A percentile compares a stretch with the other conserved stretches of the same genome.
phyloP scores from a whole-genome alignment of 1,284 basidiomycete species.

The Hemileia vastatrix region DNA sequence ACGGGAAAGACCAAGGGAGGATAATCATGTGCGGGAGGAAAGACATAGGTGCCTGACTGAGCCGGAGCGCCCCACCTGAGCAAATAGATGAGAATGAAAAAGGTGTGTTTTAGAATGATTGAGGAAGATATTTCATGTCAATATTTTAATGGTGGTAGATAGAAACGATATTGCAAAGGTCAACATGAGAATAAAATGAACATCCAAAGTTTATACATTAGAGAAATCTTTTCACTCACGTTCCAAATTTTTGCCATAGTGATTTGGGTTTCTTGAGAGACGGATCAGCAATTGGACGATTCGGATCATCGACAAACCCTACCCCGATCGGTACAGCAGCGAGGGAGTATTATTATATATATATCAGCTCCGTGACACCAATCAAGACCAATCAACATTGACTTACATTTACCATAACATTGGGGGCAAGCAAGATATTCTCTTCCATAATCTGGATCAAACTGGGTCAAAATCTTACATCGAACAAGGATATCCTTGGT shows the following conservation, averaged over 20 bases:
- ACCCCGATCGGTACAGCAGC: too few relatives aligned
- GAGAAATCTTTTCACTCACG: too few relatives aligned
- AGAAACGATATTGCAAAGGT: too few relatives aligned
- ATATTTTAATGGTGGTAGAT: too few relatives aligned
- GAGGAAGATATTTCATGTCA: too few relatives aligned
- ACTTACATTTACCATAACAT: slow-evolving; percentile 10
- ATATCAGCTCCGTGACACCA: too few relatives aligned
- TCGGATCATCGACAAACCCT: slow-evolving; percentile 19
- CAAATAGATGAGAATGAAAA: too few relatives aligned
- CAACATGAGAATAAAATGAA: too few relatives aligned
- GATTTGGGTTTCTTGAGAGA: slow-evolving; percentile 8
- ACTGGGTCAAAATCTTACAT: slow-evolving; percentile 1
- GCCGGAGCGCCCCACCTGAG: slow-evolving; percentile 10
- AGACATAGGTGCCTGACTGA: slow-evolving; percentile 15
- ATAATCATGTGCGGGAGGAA: slow-evolving; percentile 20
- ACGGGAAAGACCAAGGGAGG: background rate
- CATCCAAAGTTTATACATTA: too few relatives aligned
- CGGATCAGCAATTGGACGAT: background rate
- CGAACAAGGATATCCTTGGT: slow-evolving; percentile 4
- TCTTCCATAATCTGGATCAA: slow-evolving; percentile 6
- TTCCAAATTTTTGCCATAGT: slow-evolving; percentile 12
- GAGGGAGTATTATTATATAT: too few relatives aligned
- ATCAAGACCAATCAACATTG: background rate
- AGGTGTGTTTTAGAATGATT: too few relatives aligned
- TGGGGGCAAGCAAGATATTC: slow-evolving; percentile 9